Conservation (phyloP, 805 yeast genomes). For the Wickerhamomyces ciferrii region DNA sequence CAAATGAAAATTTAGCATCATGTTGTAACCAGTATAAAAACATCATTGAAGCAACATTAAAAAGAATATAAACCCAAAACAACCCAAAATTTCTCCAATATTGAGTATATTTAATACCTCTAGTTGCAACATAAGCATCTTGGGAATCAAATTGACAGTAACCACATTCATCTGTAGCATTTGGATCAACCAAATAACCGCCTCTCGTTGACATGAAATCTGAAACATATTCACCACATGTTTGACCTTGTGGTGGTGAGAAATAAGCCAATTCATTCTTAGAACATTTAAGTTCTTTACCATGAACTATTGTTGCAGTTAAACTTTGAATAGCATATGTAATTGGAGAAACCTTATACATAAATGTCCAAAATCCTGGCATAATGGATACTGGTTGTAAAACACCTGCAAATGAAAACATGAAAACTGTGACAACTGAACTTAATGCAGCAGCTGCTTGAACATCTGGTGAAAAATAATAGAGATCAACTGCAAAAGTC, state of each 20-base stretch:
- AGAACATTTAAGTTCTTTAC: constrained; percentile 44
- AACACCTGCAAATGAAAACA: constrained; percentile 66
- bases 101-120: constrained; percentile 38
- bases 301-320: constrained; percentile 43
- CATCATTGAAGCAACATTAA: constrained; percentile 22
- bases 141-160: constrained; percentile 41
- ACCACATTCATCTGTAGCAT: constrained; percentile 42
- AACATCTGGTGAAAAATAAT: constrained; percentile 59
- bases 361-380: constrained; percentile 84
- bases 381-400: constrained; percentile 48
- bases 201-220: constrained; percentile 33
- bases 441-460: constrained; percentile 60
- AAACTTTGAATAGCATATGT: constrained; percentile 65
- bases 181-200: constrained; percentile 57
- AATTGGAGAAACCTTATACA: constrained; percentile 71
- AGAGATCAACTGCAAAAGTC: constrained; percentile 52
- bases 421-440: constrained; percentile 50
- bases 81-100: constrained; percentile 69
- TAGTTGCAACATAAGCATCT: constrained; percentile 40
- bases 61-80: constrained; percentile 47
- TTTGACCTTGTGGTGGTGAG: constrained; percentile 52
- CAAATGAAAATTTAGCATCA: background rate
- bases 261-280: constrained; percentile 42
- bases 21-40: background rate
- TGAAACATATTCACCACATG: constrained; percentile 55